These are phyloP conservation scores for Sarcocystis neurona DNA, from an alignment of 169 alveolate species.

Conservation along the genomic window DNA sequence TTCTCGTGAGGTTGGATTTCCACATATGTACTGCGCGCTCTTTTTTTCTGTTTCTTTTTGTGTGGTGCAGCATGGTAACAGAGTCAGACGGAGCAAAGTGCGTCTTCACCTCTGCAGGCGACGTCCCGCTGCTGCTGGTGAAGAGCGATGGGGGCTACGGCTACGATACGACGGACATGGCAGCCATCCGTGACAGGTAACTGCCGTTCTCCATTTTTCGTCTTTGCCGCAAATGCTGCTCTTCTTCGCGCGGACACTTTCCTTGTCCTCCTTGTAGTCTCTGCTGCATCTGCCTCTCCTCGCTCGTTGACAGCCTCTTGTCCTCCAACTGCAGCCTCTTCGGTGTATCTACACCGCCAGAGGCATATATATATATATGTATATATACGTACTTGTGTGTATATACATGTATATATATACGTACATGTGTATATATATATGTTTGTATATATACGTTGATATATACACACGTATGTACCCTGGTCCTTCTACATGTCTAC, in stretches of 20 bases:
- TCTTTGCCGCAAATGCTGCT: neutral
- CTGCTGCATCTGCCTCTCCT: too few species aligned
- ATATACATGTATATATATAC: too few species aligned
- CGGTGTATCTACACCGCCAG: too few species aligned
- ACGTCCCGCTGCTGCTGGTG: constrained; percentile 92
- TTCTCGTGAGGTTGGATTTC: neutral
- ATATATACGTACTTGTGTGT: too few species aligned
- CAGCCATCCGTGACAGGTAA: constrained; percentile 89
- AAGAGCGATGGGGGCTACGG: constrained; percentile 99
- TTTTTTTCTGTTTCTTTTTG: neutral
- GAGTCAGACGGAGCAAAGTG: constrained; percentile 95
- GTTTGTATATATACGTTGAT: too few species aligned
- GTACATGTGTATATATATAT: too few species aligned
- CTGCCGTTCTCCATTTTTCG: constrained; percentile 45
- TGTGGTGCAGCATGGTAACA: neutral
- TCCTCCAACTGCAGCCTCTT: too few species aligned
- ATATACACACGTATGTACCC: too few species aligned
- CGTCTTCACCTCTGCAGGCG: constrained; percentile 80
- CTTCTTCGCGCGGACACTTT: neutral
- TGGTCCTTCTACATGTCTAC: too few species aligned
- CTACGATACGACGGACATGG: constrained; percentile 98
- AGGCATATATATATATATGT: too few species aligned
- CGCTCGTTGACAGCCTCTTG: too few species aligned
- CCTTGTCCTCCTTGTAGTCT: neutral
- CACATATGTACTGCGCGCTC: neutral